A percentile compares a stretch with the other conserved stretches of the same genome.
These are phyloP conservation scores for Ambrosia trifida DNA, from an alignment of 129 eudicot species.

Conservation along the genomic window DNA sequence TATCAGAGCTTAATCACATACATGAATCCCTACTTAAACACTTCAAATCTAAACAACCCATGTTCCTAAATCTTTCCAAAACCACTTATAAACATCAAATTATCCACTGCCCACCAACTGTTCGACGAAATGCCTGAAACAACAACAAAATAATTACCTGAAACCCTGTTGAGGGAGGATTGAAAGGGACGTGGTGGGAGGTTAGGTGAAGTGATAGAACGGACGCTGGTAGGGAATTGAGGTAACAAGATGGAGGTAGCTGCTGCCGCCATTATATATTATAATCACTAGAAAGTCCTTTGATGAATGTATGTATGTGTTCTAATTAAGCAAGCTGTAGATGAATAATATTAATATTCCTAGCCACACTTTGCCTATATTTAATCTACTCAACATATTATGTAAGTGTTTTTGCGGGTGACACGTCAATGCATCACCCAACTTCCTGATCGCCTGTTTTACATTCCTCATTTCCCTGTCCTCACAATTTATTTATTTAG, in stretches of 20 bases:
- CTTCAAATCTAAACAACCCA: background rate
- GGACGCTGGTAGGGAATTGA: constrained; percentile 33
- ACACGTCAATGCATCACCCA: constrained; percentile 45
- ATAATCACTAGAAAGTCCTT: background rate
- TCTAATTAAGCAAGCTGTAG: background rate
- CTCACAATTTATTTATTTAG: constrained; percentile 32
- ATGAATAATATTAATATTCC: background rate
- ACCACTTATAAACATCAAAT: background rate
- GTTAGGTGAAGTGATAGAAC: constrained; percentile 49
- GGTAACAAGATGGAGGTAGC: constrained; percentile 48
- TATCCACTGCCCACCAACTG: constrained; percentile 8
- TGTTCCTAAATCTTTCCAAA: constrained; percentile 6
- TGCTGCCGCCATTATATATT: constrained; percentile 4
- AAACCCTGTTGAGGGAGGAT: constrained; percentile 39
- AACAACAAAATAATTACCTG: constrained; percentile 44
- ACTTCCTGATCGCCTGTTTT: constrained; percentile 39
- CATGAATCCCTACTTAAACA: background rate
- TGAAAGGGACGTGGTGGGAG: constrained; percentile 52
- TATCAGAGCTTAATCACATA: background rate
- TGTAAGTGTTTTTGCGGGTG: constrained; percentile 10
- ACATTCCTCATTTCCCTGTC: constrained; percentile 31
- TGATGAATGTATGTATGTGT: constrained; percentile 16
- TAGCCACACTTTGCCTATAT: constrained; percentile 15
- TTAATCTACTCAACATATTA: background rate
- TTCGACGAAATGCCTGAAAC: constrained; percentile 35